phyloP scores from a whole-genome alignment of 2,329 filamentous ascomycete species.

The Zalaria obscura region DNA sequence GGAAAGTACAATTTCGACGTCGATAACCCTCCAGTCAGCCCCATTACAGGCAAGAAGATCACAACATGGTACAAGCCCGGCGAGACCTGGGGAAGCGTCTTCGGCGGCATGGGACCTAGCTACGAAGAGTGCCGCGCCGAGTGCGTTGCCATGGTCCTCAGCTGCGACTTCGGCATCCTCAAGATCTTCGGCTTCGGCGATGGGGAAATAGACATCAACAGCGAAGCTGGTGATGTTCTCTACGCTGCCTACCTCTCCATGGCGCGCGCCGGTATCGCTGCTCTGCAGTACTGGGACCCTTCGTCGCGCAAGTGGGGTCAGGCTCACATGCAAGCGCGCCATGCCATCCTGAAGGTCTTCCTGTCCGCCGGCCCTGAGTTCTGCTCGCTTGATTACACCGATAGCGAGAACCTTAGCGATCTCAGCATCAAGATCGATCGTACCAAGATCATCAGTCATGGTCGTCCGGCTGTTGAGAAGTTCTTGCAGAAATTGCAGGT shows the following conservation, averaged over 20 bases:
- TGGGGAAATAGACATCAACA: constrained; percentile 55
- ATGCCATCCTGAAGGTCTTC: constrained; percentile 75
- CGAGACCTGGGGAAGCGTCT: constrained; percentile 88
- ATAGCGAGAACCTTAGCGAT: constrained; percentile 55
- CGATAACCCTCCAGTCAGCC: constrained; percentile 66
- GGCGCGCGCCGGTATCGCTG: constrained; percentile 80
- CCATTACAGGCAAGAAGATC: constrained; percentile 63
- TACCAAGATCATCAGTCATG: constrained; percentile 70
- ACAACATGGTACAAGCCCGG: constrained; percentile 86
- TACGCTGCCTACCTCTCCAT: constrained; percentile 83
- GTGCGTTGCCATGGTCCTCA: constrained; percentile 80
- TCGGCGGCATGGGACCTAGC: constrained; percentile 71
- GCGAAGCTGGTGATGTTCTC: constrained; percentile 71
- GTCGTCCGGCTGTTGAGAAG: constrained; percentile 67
- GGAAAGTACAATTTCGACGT: constrained; percentile 82
- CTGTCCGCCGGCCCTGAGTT: constrained; percentile 76
- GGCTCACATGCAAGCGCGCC: constrained; percentile 67
- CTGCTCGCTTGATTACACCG: constrained; percentile 65
- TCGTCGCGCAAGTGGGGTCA: constrained; percentile 80
- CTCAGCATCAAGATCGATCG: constrained; percentile 72
- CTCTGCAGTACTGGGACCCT: constrained; percentile 90
- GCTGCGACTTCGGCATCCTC: constrained; percentile 77
- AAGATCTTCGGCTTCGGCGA: constrained; percentile 87
- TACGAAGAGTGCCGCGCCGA: constrained; percentile 95
- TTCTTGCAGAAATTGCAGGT: constrained; percentile 87